phyloP scores from a whole-genome alignment of 352 stramenopile genomes.

The Lagenidium sp. region DNA sequence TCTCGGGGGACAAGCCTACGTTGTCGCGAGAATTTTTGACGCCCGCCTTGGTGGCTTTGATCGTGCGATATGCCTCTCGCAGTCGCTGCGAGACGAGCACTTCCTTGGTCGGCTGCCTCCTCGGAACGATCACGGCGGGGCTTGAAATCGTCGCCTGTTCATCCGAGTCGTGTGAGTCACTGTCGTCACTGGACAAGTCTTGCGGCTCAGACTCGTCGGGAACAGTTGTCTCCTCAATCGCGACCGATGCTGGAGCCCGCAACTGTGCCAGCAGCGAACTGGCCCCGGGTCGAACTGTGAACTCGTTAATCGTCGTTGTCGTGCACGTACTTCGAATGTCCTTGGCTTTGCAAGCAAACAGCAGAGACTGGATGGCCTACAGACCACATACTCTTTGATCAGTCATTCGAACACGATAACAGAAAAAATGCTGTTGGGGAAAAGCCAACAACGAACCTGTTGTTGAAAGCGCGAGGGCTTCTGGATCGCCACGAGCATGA shows the following conservation, averaged over 20 bases:
- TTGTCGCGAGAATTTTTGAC: too few species aligned
- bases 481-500: slow-evolving; percentile 49
- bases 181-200: too few species aligned
- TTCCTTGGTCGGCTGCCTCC: slow-evolving; percentile 9
- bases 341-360: slow-evolving; percentile 77
- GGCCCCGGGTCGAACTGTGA: slow-evolving; percentile 8
- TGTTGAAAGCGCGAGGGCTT: slow-evolving; percentile 49
- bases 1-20: too few species aligned
- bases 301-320: neutral
- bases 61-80: slow-evolving; percentile 39
- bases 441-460: slow-evolving; percentile 48
- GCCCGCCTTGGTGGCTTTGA: too few species aligned
- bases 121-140: too few species aligned
- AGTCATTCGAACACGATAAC: too few species aligned
- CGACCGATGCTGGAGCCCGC: too few species aligned
- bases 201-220: too few species aligned
- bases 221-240: too few species aligned
- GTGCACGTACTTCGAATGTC: slow-evolving; percentile 35
- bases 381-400: neutral
- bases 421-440: too few species aligned
- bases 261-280: neutral
- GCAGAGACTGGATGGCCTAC: slow-evolving; percentile 64
- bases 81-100: slow-evolving; percentile 27
- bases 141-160: too few species aligned
- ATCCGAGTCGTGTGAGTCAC: too few species aligned